Evolutionary conservation across 306 rosid genomes (phyloP).

Genomic region (Gastrolobium bilobum): DNA sequence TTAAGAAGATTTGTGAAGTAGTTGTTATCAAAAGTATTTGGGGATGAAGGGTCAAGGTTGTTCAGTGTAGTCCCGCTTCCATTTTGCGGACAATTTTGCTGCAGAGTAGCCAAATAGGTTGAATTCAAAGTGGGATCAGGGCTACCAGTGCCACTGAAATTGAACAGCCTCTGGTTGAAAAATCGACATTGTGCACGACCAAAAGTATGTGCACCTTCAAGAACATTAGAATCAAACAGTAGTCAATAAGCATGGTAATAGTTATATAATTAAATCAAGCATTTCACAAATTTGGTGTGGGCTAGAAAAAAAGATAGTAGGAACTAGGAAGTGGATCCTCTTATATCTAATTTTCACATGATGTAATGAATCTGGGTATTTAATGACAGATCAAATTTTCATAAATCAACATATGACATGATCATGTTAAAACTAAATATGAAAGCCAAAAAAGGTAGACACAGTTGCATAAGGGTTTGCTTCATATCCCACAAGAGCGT

Average conservation of each 20-base stretch:
- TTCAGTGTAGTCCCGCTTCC: conserved; percentile 55
- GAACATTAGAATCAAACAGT: neutral
- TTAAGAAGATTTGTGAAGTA: conserved; percentile 64
- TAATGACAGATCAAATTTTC: no score
- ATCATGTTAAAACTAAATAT: no score
- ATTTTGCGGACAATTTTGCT: conserved; percentile 71
- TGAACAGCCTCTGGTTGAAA: conserved; percentile 64
- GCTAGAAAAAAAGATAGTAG: no score
- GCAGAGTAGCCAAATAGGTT: conserved; percentile 58
- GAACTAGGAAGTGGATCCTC: no score
- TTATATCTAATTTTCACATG: no score
- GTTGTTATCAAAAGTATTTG: conserved; percentile 66
- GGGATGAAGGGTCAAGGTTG: conserved; percentile 66
- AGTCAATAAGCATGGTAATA: neutral
- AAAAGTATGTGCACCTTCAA: conserved; percentile 80
- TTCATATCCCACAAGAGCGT: no score
- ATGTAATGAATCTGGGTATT: no score
- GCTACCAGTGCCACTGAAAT: conserved; percentile 59
- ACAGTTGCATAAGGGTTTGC: no score
- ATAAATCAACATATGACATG: no score
- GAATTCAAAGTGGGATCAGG: conserved; percentile 73
- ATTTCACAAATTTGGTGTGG: neutral
- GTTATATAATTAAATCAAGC: neutral
- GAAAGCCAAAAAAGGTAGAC: no score
- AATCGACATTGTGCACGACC: conserved; percentile 75